A percentile compares a stretch with the other conserved stretches of the same genome.
Evolutionary conservation across 768 basidiomycete species (phyloP).

Genomic region (Dentipellis sp.): DNA sequence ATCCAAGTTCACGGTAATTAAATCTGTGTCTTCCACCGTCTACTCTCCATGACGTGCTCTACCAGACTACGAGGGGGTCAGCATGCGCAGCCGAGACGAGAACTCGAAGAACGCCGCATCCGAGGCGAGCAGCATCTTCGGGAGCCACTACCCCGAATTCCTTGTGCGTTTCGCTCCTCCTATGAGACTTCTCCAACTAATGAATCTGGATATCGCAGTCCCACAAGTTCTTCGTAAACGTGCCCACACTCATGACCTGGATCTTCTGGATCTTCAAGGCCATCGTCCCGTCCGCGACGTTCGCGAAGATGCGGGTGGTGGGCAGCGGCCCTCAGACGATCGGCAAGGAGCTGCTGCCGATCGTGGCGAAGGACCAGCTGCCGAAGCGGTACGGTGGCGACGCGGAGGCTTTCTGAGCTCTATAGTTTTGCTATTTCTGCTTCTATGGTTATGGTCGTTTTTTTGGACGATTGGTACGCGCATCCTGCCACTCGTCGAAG

Average conservation of each 20-base stretch:
- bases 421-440: background rate
- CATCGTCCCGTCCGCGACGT: constrained; percentile 58
- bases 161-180: constrained; percentile 33
- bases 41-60: background rate
- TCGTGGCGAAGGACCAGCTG: constrained; percentile 48
- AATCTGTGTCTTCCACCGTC: background rate
- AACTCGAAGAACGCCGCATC: constrained; percentile 72
- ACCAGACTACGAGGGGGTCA: constrained; percentile 69
- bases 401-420: constrained; percentile 34
- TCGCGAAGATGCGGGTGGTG: constrained; percentile 75
- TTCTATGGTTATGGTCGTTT: background rate
- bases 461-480: too few species aligned
- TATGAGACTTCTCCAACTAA: background rate
- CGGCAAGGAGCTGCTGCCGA: constrained; percentile 45
- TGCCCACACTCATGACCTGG: constrained; percentile 70
- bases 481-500: too few species aligned
- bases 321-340: constrained; percentile 55
- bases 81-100: constrained; percentile 53
- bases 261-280: constrained; percentile 81
- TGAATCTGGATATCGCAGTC: constrained; percentile 27
- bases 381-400: constrained; percentile 67
- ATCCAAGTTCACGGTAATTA: constrained; percentile 14
- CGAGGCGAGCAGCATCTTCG: constrained; percentile 68
- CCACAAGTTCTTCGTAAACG: constrained; percentile 76
- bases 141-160: constrained; percentile 71